Evolutionary conservation across 305 asterid genomes (phyloP).

Genomic region (Fraxinus angustifolia): DNA sequence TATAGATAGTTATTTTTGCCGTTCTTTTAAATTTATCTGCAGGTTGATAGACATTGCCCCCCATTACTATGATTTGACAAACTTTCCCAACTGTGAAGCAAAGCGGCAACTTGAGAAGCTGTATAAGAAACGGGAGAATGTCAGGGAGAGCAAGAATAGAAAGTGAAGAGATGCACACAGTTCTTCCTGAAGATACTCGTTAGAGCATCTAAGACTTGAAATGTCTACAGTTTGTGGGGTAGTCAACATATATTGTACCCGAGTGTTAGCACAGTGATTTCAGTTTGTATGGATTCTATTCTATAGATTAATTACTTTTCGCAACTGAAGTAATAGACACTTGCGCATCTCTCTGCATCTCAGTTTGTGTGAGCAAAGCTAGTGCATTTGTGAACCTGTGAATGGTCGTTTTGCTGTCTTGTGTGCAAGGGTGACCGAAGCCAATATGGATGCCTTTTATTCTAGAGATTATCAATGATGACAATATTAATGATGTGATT

Average conservation of each 20-base stretch:
- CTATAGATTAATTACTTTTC: neutral
- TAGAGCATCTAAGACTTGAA: constrained; percentile 14
- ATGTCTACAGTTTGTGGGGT: constrained; percentile 1
- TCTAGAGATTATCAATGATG: neutral
- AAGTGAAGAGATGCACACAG: constrained; percentile 28
- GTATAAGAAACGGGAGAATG: constrained; percentile 71
- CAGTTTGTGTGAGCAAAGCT: neutral
- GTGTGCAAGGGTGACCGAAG: neutral
- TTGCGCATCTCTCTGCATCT: neutral
- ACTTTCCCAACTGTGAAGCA: constrained; percentile 95
- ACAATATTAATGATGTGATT: neutral
- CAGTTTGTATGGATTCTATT: constrained; percentile 22
- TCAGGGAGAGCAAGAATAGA: constrained; percentile 53
- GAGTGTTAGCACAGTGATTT: neutral
- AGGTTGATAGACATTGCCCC: constrained; percentile 96
- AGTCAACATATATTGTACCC: constrained; percentile 4
- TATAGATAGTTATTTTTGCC: neutral
- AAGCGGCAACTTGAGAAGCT: constrained; percentile 73
- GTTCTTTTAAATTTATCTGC: neutral
- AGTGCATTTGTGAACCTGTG: neutral
- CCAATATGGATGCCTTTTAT: neutral
- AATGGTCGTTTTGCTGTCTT: neutral
- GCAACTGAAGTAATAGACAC: neutral
- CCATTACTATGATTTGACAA: constrained; percentile 76
- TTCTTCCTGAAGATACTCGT: neutral